Evolutionary conservation across 75 land plant species (phyloP).

Genomic region (Azolla pinnata): DNA sequence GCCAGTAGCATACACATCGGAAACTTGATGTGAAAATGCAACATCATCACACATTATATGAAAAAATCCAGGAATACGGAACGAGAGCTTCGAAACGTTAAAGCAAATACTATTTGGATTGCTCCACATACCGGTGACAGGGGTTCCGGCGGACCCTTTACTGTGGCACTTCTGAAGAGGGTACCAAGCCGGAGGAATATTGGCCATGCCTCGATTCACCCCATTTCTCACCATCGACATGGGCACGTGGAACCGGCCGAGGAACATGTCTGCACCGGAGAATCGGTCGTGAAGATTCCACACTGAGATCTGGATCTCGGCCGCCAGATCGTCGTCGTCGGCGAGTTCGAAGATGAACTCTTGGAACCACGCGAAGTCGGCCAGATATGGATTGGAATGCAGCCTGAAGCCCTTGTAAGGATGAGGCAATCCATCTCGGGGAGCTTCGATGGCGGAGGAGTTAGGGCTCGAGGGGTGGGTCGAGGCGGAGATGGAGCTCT

Average conservation of each 20-base stretch:
- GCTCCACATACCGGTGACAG: constrained; percentile 13
- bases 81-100: too few species aligned
- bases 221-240: constrained; percentile 38
- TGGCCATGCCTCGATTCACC: constrained; percentile 43
- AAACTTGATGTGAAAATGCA: too few species aligned
- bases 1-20: too few species aligned
- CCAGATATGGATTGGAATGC: too few species aligned
- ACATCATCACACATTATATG: too few species aligned
- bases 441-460: too few species aligned
- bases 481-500: constrained; percentile 7
- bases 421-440: too few species aligned
- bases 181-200: constrained; percentile 60
- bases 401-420: too few species aligned
- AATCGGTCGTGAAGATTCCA: constrained; percentile 81
- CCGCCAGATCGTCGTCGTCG: constrained; percentile 56
- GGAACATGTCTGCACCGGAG: constrained; percentile 63
- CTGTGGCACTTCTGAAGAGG: constrained; percentile 51
- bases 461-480: too few species aligned
- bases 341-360: constrained; percentile 72
- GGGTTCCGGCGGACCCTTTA: constrained; percentile 57
- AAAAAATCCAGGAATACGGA: too few species aligned
- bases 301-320: constrained; percentile 52
- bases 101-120: too few species aligned
- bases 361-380: constrained; percentile 75
- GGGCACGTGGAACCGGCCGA: constrained; percentile 68